A percentile compares a stretch with the other conserved stretches of the same genome.
These are phyloP conservation scores for Serpula lacrymans DNA, from an alignment of 768 basidiomycete species.

Conservation along the genomic window DNA sequence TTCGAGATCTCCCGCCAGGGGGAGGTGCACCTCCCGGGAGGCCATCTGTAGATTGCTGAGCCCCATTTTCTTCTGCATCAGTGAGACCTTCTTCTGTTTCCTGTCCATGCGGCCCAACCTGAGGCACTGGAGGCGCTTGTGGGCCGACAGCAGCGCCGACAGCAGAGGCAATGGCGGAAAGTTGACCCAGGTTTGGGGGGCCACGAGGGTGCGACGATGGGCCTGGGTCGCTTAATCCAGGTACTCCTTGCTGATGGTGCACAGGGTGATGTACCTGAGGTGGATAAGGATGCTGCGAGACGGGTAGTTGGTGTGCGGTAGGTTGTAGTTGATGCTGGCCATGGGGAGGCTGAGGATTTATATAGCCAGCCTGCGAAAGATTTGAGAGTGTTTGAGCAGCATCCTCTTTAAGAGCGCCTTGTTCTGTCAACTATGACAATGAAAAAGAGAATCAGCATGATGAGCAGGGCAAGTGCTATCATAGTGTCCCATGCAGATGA, in stretches of 20 bases:
- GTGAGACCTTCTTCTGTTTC: conserved; percentile 18
- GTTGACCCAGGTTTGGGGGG: conserved; percentile 59
- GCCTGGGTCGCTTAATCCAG: conserved; percentile 61
- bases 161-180: conserved; percentile 42
- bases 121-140: conserved; percentile 30
- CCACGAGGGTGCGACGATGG: conserved; percentile 72
- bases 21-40: conserved; percentile 21
- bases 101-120: conserved; percentile 15
- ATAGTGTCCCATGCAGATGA: conserved; percentile 5
- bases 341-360: conserved; percentile 17
- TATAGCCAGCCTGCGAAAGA: conserved; percentile 42
- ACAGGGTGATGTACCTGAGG: conserved; percentile 10
- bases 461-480: conserved; percentile 5
- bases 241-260: conserved; percentile 34
- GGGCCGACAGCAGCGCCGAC: conserved; percentile 51
- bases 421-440: conserved; percentile 35
- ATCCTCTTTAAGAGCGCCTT: conserved; percentile 56
- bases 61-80: conserved; percentile 26
- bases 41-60: conserved; percentile 14
- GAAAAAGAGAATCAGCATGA: conserved; percentile 5
- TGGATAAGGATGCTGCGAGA: conserved; percentile 36
- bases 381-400: conserved; percentile 58
- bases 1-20: conserved; percentile 40
- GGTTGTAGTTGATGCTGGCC: conserved; percentile 29
- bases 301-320: conserved; percentile 17